A percentile compares a stretch with the other conserved stretches of the same genome.
These are phyloP conservation scores for Chimonanthus salicifolius DNA, from an alignment of 164 flowering plant genomes.

Conservation along the genomic window DNA sequence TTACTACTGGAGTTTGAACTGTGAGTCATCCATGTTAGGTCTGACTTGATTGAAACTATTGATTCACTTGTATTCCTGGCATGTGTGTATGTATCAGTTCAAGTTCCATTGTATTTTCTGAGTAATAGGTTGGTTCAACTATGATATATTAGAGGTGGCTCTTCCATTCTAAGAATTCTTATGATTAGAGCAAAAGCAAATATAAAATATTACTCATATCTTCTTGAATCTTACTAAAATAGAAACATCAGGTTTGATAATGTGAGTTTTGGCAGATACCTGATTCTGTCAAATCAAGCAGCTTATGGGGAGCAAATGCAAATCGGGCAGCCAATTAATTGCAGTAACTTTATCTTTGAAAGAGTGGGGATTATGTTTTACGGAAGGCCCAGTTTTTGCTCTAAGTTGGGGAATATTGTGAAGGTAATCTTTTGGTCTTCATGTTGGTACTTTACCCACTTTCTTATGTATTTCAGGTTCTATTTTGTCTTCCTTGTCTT, in stretches of 20 bases:
- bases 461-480: too few relatives aligned
- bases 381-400: constrained; percentile 51
- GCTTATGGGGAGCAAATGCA: constrained; percentile 12
- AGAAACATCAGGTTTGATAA: not conserved
- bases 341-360: constrained; percentile 32
- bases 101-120: not conserved
- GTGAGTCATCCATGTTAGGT: not conserved
- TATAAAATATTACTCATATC: not conserved
- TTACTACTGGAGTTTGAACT: not conserved
- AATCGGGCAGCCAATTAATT: constrained; percentile 18
- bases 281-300: constrained; percentile 37
- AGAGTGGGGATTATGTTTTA: constrained; percentile 58
- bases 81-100: not conserved
- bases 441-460: too few relatives aligned
- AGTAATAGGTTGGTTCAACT: too few relatives aligned
- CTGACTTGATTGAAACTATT: not conserved
- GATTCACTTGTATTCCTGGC: not conserved
- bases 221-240: not conserved
- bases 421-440: constrained; percentile 29
- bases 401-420: constrained; percentile 34
- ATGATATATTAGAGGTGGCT: not conserved
- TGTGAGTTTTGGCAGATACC: constrained; percentile 32
- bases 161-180: not conserved
- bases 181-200: not conserved
- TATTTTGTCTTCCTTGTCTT: too few relatives aligned